These are phyloP conservation scores for Colletotrichum chlorophyti DNA, from an alignment of 2,329 filamentous ascomycete genomes.

Conservation along the genomic window DNA sequence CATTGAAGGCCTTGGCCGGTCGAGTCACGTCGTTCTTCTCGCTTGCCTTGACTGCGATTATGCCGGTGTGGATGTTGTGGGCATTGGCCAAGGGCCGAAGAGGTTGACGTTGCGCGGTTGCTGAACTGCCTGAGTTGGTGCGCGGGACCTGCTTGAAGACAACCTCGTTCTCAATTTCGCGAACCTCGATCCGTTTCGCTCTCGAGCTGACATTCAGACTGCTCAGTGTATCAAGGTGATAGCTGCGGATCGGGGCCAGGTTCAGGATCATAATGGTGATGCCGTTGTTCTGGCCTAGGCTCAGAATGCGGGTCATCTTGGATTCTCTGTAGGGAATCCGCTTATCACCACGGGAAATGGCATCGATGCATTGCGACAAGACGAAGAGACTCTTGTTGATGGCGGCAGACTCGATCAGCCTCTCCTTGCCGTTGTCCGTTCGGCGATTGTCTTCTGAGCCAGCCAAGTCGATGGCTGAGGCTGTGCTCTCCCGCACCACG, in stretches of 20 bases:
- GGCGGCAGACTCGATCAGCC: constrained; percentile 91
- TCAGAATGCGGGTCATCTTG: constrained; percentile 96
- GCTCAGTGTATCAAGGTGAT: constrained; percentile 91
- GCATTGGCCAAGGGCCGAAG: constrained; percentile 78
- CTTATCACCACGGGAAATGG: constrained; percentile 77
- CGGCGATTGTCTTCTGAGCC: constrained; percentile 95
- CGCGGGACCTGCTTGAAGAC: constrained; percentile 80
- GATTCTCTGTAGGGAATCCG: constrained; percentile 93
- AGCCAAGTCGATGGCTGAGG: constrained; percentile 92
- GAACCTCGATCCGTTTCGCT: constrained; percentile 94
- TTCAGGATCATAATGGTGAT: constrained; percentile 97
- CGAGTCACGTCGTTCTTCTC: constrained; percentile 62
- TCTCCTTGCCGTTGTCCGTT: constrained; percentile 92
- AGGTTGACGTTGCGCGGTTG: constrained; percentile 72
- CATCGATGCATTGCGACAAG: constrained; percentile 92
- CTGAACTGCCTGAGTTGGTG: constrained; percentile 46
- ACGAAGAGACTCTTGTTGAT: constrained; percentile 99
- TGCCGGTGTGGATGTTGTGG: constrained; percentile 73
- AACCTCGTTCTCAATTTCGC: constrained; percentile 94
- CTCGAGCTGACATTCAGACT: constrained; percentile 94
- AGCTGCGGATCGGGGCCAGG: constrained; percentile 87
- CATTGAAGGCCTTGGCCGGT: constrained; percentile 83
- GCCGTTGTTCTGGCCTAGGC: constrained; percentile 91
- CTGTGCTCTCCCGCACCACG: constrained; percentile 77
- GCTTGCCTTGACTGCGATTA: constrained; percentile 54